phyloP scores from a whole-genome alignment of 257 asterid genomes.

The Fraxinus pennsylvanica region DNA sequence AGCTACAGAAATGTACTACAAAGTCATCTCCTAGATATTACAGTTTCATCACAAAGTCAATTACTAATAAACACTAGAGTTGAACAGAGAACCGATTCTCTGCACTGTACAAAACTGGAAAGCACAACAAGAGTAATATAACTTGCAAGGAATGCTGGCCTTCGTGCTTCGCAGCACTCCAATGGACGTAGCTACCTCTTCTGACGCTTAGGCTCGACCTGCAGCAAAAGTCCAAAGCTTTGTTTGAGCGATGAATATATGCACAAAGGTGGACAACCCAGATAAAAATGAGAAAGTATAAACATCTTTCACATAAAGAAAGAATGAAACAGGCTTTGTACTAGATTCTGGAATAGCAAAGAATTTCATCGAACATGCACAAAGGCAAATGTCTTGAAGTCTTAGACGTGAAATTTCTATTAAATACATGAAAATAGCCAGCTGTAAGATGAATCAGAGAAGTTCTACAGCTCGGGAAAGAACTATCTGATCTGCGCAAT shows the following conservation, averaged over 20 bases:
- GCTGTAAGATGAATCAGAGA: too few species aligned
- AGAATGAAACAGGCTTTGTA: neutral
- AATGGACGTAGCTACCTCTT: constrained; percentile 36
- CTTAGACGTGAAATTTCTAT: neutral
- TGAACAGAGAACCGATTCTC: constrained; percentile 31
- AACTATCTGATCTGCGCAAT: too few species aligned
- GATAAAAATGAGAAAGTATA: neutral
- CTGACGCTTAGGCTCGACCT: constrained; percentile 55
- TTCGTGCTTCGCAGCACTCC: neutral
- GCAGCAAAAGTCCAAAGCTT: constrained; percentile 5
- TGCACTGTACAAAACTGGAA: constrained; percentile 31
- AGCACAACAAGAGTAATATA: constrained; percentile 13
- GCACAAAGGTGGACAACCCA: neutral
- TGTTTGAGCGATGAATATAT: neutral
- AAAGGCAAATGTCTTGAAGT: neutral
- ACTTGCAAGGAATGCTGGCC: constrained; percentile 16
- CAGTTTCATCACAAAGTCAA: neutral
- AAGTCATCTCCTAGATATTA: neutral
- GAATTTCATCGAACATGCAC: neutral
- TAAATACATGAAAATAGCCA: neutral
- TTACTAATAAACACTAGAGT: constrained; percentile 14
- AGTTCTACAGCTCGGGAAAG: too few species aligned
- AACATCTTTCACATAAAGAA: neutral
- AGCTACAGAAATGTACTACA: neutral
- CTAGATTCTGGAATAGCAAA: neutral